A percentile compares a stretch with the other conserved stretches of the same genome.
These are phyloP conservation scores for Quercus cerris DNA, from an alignment of 306 rosid species.

Conservation along the genomic window DNA sequence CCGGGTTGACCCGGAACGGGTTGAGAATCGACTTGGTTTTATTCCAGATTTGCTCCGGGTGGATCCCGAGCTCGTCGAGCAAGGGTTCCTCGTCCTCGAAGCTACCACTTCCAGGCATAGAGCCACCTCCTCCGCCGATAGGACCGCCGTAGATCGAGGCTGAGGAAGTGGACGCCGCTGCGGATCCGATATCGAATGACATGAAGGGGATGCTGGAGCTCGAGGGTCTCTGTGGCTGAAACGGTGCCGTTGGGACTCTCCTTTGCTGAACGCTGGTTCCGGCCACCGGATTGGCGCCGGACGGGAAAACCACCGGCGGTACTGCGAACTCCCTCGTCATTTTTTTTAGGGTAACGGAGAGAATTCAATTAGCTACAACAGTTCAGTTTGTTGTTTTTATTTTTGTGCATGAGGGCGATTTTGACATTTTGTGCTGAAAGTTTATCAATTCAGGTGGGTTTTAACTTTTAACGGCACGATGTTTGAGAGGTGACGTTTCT, in stretches of 20 bases:
- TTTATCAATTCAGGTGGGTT: neutral
- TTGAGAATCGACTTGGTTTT: constrained; percentile 80
- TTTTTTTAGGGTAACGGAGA: too few relatives aligned
- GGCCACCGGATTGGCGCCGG: constrained; percentile 58
- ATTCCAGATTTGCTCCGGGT: constrained; percentile 92
- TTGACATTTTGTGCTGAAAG: neutral
- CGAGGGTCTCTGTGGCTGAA: constrained; percentile 65
- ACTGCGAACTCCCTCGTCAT: constrained; percentile 64
- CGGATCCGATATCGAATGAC: constrained; percentile 91
- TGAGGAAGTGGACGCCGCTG: constrained; percentile 63
- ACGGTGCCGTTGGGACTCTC: constrained; percentile 76
- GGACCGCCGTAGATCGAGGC: constrained; percentile 56
- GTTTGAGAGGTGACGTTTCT: neutral
- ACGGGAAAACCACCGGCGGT: constrained; percentile 86
- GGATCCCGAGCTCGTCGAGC: constrained; percentile 95
- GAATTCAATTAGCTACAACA: neutral
- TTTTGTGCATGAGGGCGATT: neutral
- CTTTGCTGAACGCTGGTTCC: constrained; percentile 55
- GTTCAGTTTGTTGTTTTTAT: too few relatives aligned
- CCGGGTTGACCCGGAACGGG: constrained; percentile 71
- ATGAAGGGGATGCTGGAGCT: constrained; percentile 81
- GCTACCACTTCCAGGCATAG: constrained; percentile 31
- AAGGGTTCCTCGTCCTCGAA: constrained; percentile 96
- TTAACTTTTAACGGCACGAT: neutral
- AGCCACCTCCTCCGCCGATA: constrained; percentile 38